These are phyloP conservation scores for Fragaria nilgerrensis DNA, from an alignment of 306 rosid genomes.

Conservation along the genomic window DNA sequence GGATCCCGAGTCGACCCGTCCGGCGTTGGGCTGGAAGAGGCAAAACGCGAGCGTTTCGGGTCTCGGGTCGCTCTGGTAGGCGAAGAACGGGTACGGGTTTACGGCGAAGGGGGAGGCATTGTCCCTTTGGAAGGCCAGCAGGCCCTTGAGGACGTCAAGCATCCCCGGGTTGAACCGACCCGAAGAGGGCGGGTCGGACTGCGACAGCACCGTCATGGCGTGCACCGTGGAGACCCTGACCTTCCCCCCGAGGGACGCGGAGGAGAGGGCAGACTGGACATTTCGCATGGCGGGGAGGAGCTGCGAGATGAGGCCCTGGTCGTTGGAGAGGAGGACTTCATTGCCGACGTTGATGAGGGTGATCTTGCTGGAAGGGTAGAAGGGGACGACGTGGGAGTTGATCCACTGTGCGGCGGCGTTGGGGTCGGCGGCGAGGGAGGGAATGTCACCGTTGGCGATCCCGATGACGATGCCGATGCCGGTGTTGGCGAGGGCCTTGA, in stretches of 20 bases:
- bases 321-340: conserved; percentile 62
- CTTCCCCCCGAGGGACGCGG: conserved; percentile 57
- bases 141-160: conserved; percentile 35
- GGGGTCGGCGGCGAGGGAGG: conserved; percentile 59
- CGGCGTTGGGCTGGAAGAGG: conserved; percentile 74
- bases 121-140: conserved; percentile 56
- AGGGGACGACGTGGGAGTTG: conserved; percentile 57
- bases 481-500: conserved; percentile 61
- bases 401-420: conserved; percentile 70
- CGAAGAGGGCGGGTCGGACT: conserved; percentile 82
- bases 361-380: conserved; percentile 67
- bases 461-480: conserved; percentile 65
- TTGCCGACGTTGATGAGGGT: conserved; percentile 72
- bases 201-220: conserved; percentile 67
- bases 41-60: conserved; percentile 86
- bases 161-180: conserved; percentile 55
- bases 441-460: conserved; percentile 60
- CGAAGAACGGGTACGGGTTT: conserved; percentile 87
- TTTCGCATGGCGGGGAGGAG: conserved; percentile 78
- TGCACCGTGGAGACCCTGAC: conserved; percentile 79
- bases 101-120: conserved; percentile 62
- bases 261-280: conserved; percentile 60
- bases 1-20: conserved; percentile 72
- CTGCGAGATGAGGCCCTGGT: conserved; percentile 49
- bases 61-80: conserved; percentile 74